These are phyloP conservation scores for Sinapis alba DNA, from an alignment of 441 rosid genomes.

Conservation along the genomic window DNA sequence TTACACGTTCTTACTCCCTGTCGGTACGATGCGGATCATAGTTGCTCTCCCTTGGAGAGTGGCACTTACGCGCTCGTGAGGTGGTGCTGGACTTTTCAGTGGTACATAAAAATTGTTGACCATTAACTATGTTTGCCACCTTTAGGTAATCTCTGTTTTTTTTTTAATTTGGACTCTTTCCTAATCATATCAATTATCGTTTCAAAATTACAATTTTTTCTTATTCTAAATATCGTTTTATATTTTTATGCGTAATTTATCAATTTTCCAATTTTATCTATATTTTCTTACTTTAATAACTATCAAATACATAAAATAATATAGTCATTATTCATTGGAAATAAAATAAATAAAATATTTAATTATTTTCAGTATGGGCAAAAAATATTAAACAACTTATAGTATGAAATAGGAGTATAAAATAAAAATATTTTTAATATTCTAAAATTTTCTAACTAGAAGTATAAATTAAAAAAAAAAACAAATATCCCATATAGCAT, in stretches of 20 bases:
- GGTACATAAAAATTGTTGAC: slow-evolving; percentile 44
- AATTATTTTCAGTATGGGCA: background rate
- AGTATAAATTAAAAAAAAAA: background rate
- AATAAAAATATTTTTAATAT: background rate
- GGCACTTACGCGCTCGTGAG: background rate
- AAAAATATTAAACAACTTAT: background rate
- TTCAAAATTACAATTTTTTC: background rate
- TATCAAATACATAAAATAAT: background rate
- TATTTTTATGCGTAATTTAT: background rate
- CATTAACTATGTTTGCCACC: slow-evolving; percentile 35
- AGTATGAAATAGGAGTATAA: background rate
- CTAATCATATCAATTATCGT: background rate
- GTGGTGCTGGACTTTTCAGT: background rate
- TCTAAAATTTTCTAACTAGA: background rate
- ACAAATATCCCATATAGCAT: background rate
- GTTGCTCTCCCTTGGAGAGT: background rate
- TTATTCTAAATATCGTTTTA: background rate
- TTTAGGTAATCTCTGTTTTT: slow-evolving; percentile 3
- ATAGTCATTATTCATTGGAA: too few relatives aligned
- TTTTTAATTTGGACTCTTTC: background rate
- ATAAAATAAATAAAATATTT: too few relatives aligned
- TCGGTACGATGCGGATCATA: background rate
- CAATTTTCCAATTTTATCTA: background rate
- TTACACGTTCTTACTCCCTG: slow-evolving; percentile 16
- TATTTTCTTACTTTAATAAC: background rate